Evolutionary conservation across 2,329 filamentous ascomycete species (phyloP).

Genomic region (Neurospora sp.): DNA sequence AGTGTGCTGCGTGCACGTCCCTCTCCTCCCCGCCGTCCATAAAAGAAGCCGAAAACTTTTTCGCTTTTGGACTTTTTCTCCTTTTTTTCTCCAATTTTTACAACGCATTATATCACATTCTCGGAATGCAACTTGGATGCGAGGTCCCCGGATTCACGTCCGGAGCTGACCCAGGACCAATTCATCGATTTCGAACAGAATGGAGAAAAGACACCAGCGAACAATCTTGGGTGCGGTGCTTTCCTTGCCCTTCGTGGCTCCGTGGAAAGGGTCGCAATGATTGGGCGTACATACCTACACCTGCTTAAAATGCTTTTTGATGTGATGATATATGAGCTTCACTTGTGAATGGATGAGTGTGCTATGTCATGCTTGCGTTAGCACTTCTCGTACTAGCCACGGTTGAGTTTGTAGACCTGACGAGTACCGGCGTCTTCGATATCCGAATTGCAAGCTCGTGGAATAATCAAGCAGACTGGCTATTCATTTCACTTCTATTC

Average conservation of each 20-base stretch:
- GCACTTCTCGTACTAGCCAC: too few species aligned
- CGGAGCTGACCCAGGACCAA: constrained; percentile 31
- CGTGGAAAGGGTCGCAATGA: constrained; percentile 41
- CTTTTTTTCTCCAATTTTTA: constrained; percentile 29
- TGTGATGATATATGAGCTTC: neutral
- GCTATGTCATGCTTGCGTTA: neutral
- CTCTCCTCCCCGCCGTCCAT: neutral
- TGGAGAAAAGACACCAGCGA: constrained; percentile 36
- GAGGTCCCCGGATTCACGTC: constrained; percentile 26
- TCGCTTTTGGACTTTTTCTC: constrained; percentile 13
- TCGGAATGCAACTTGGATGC: constrained; percentile 31
- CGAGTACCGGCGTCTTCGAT: neutral
- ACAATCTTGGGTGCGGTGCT: constrained; percentile 44
- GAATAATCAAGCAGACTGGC: too few species aligned
- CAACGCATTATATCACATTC: constrained; percentile 41
- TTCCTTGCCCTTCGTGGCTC: constrained; percentile 24
- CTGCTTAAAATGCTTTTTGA: too few species aligned
- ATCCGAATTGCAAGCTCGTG: neutral
- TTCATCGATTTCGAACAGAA: constrained; percentile 33
- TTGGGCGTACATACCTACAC: constrained; percentile 33
- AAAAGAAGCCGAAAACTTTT: constrained; percentile 10
- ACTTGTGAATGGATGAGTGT: neutral
- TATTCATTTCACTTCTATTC: too few species aligned
- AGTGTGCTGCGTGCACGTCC: neutral
- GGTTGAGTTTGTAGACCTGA: too few species aligned